phyloP scores from a whole-genome alignment of 306 rosid species.

The Astragalus membranaceus region DNA sequence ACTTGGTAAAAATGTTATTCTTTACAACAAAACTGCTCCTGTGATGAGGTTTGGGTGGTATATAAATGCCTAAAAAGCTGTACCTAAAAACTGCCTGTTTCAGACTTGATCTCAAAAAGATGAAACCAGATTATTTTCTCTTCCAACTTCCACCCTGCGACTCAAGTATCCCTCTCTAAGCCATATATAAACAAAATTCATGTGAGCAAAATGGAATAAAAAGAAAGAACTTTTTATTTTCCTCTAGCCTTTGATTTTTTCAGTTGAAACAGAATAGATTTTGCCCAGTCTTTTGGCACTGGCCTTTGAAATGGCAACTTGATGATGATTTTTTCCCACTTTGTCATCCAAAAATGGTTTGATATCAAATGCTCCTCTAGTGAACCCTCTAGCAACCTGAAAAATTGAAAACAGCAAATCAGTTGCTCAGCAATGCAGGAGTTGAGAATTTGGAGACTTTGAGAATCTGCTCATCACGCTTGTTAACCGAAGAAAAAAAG shows the following conservation, averaged over 20 bases:
- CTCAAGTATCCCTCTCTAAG: slow-evolving; percentile 12
- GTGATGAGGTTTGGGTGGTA: not conserved
- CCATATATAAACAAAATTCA: slow-evolving; percentile 10
- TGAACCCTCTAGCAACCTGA: slow-evolving; percentile 93
- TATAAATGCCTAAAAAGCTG: not conserved
- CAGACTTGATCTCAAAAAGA: not conserved
- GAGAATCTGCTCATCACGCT: not conserved
- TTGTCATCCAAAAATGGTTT: slow-evolving; percentile 57
- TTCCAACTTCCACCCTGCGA: not conserved
- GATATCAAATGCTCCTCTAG: slow-evolving; percentile 79
- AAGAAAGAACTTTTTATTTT: slow-evolving; percentile 32
- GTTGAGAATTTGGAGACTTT: not conserved
- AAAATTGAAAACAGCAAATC: slow-evolving; percentile 16
- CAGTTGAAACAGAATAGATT: slow-evolving; percentile 58
- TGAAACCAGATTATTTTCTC: slow-evolving; percentile 16
- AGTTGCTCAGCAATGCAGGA: slow-evolving; percentile 11
- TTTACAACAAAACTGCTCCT: slow-evolving; percentile 27
- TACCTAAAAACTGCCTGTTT: not conserved
- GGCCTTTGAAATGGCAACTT: slow-evolving; percentile 53
- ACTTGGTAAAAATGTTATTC: not conserved
- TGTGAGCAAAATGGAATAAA: not conserved
- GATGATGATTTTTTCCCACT: slow-evolving; percentile 42
- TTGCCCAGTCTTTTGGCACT: too few relatives aligned
- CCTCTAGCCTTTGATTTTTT: slow-evolving; percentile 61
- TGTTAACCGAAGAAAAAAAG: too few relatives aligned